Conservation (phyloP, 768 basidiomycete species). For the Russula vinacea region DNA sequence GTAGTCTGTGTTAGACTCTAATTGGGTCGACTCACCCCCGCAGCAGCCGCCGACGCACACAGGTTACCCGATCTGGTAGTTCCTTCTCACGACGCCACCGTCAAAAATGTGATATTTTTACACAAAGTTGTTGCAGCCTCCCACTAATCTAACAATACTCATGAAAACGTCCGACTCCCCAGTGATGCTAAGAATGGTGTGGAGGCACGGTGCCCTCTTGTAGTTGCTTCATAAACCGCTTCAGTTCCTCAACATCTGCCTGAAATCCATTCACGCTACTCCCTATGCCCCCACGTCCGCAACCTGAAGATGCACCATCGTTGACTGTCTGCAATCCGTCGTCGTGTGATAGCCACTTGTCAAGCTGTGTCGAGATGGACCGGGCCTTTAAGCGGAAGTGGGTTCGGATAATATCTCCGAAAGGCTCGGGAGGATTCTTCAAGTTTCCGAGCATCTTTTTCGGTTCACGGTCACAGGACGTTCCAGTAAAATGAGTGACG, state of each 20-base stretch:
- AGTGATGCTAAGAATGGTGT: constrained; percentile 12
- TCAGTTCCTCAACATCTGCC: constrained; percentile 71
- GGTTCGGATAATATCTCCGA: constrained; percentile 80
- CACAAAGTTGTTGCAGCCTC: background rate
- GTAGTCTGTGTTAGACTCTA: background rate
- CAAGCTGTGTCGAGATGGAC: constrained; percentile 66
- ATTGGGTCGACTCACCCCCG: constrained; percentile 3
- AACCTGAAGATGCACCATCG: constrained; percentile 49
- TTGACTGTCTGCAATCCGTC: constrained; percentile 59
- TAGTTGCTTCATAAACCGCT: constrained; percentile 50
- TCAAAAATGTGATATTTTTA: background rate
- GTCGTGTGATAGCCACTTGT: constrained; percentile 72
- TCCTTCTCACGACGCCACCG: background rate
- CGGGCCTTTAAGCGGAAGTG: constrained; percentile 86
- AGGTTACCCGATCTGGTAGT: constrained; percentile 1
- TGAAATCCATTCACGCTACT: constrained; percentile 58
- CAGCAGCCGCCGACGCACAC: background rate
- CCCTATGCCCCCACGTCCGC: constrained; percentile 38
- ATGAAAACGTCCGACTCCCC: background rate
- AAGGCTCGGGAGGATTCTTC: constrained; percentile 79
- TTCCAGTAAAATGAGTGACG: background rate
- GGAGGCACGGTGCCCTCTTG: constrained; percentile 13
- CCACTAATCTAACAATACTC: constrained; percentile 6
- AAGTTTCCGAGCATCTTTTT: constrained; percentile 79
- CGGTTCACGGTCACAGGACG: constrained; percentile 13